Evolutionary conservation across 2,329 filamentous ascomycete genomes (phyloP).

Genomic region (Xylariales sp.): DNA sequence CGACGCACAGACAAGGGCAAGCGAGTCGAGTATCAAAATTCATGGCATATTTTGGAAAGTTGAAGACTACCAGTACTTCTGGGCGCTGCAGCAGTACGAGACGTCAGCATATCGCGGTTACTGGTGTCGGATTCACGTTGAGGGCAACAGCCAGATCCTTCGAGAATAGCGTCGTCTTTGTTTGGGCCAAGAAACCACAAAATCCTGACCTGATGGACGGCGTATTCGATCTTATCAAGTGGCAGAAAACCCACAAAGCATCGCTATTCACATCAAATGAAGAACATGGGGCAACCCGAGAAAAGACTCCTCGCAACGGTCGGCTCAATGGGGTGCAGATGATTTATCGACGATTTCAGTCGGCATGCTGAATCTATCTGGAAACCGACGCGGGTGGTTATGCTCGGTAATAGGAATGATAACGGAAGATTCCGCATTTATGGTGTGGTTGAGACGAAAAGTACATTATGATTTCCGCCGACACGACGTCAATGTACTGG

Average conservation of each 20-base stretch:
- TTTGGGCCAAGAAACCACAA: constrained; percentile 22
- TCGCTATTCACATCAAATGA: neutral
- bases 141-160: constrained; percentile 5
- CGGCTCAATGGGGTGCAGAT: neutral
- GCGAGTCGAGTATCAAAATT: neutral
- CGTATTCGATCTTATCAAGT: constrained; percentile 18
- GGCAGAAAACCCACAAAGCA: constrained; percentile 4
- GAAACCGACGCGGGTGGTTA: neutral
- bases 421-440: constrained; percentile 24
- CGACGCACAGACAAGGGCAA: neutral
- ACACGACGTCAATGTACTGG: constrained; percentile 21
- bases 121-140: constrained; percentile 6
- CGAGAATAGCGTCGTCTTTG: constrained; percentile 22
- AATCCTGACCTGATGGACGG: constrained; percentile 8
- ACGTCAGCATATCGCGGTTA: constrained; percentile 9
- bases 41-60: constrained; percentile 18
- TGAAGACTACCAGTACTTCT: constrained; percentile 18
- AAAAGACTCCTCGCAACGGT: neutral
- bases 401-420: constrained; percentile 19
- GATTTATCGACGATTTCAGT: neutral
- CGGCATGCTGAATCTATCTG: neutral
- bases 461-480: constrained; percentile 25
- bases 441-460: neutral
- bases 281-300: neutral
- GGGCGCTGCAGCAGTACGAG: constrained; percentile 22